phyloP scores from a whole-genome alignment of 225 moss, liverwort and hornwort species.

The Bryum argenteum region DNA sequence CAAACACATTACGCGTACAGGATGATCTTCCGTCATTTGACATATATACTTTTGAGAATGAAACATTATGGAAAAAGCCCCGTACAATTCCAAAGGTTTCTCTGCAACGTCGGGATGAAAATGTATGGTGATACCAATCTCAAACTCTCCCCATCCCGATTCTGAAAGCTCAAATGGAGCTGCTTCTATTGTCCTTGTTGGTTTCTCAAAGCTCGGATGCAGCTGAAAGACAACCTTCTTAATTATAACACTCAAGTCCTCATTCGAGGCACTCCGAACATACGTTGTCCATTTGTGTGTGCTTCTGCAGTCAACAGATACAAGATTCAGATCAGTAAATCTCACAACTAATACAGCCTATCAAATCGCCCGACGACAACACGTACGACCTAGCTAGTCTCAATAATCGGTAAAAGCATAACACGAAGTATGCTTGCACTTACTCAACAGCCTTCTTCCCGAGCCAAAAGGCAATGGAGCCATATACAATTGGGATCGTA shows the following conservation, averaged over 20 bases:
- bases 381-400: neutral
- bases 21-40: neutral
- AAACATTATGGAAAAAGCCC: neutral
- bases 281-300: conserved; percentile 92
- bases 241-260: conserved; percentile 72
- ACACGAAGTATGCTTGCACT: conserved; percentile 10
- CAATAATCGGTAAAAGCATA: neutral
- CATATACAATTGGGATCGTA: conserved; percentile 75
- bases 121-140: conserved; percentile 78
- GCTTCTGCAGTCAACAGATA: conserved; percentile 52
- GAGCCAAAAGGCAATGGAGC: conserved; percentile 90
- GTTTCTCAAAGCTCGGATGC: conserved; percentile 85
- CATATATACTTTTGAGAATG: neutral
- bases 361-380: neutral
- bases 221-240: conserved; percentile 87
- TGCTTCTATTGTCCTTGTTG: conserved; percentile 72
- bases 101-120: conserved; percentile 85
- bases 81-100: conserved; percentile 83
- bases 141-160: conserved; percentile 93
- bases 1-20: neutral
- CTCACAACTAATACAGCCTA: neutral
- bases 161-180: conserved; percentile 89
- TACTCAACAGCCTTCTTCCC: conserved; percentile 96
- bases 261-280: conserved; percentile 72
- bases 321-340: neutral